phyloP scores from a whole-genome alignment of 1,284 basidiomycete species.

The Puccinia hordei region DNA sequence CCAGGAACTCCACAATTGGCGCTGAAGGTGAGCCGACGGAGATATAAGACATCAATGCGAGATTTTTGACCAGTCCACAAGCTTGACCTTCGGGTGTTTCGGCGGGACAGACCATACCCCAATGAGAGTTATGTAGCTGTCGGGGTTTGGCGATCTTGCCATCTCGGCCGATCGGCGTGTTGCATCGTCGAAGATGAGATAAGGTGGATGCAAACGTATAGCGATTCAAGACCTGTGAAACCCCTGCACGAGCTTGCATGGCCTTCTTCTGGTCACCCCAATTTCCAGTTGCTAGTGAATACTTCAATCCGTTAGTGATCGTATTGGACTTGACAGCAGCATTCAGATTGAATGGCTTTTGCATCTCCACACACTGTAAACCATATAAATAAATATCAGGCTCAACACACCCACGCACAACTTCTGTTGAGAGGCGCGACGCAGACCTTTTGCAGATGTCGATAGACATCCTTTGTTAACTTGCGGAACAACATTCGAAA shows the following conservation, averaged over 20 bases:
- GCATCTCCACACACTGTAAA: constrained; percentile 95
- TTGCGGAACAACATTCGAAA: constrained; percentile 95
- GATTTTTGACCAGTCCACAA: constrained; percentile 97
- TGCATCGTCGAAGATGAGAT: constrained; percentile 95
- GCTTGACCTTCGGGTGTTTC: constrained; percentile 99
- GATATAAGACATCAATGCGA: constrained; percentile 96
- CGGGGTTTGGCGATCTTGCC: constrained; percentile 99
- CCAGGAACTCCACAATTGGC: constrained; percentile 96
- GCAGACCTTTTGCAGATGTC: constrained; percentile 88
- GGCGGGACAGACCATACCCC: constrained; percentile 99
- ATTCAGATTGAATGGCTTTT: constrained; percentile 90
- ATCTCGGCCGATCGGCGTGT: constrained; percentile 96
- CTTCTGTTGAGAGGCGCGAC: neutral
- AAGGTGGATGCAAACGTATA: constrained; percentile 98
- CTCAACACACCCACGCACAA: constrained; percentile 43
- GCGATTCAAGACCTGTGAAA: constrained; percentile 96
- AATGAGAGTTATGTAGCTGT: constrained; percentile 98
- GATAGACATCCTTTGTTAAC: constrained; percentile 93
- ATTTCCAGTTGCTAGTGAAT: constrained; percentile 97
- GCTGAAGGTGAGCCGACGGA: constrained; percentile 95
- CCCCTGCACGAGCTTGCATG: constrained; percentile 95
- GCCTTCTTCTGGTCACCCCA: constrained; percentile 99
- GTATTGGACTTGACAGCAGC: constrained; percentile 92
- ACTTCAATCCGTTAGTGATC: constrained; percentile 97
- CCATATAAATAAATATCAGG: constrained; percentile 84